Conservation (phyloP, 2,329 filamentous ascomycete species). For the Aurifilum marmelostoma region DNA sequence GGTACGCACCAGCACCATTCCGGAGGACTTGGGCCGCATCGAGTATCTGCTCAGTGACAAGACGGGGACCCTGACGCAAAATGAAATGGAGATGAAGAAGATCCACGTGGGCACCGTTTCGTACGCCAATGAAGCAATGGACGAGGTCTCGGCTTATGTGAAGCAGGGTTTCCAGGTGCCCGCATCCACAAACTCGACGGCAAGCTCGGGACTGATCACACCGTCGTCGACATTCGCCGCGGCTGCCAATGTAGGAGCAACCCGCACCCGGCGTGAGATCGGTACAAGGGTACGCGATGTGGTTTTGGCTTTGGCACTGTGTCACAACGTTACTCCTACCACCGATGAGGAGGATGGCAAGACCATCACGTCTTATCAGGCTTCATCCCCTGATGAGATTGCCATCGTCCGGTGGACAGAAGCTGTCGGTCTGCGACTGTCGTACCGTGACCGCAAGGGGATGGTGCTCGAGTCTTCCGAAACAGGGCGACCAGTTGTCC, state of each 20-base stretch:
- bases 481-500: slow-evolving; percentile 74
- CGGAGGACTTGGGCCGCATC: slow-evolving; percentile 91
- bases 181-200: slow-evolving; percentile 47
- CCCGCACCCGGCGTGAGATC: slow-evolving; percentile 88
- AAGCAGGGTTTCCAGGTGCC: slow-evolving; percentile 75
- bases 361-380: slow-evolving; percentile 84
- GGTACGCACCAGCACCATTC: slow-evolving; percentile 95
- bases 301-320: slow-evolving; percentile 87
- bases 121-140: slow-evolving; percentile 98
- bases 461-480: slow-evolving; percentile 82
- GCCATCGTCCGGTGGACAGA: slow-evolving; percentile 97
- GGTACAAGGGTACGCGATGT: slow-evolving; percentile 91
- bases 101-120: slow-evolving; percentile 98
- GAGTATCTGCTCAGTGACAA: slow-evolving; percentile 97
- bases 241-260: slow-evolving; percentile 65
- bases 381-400: slow-evolving; percentile 96
- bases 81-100: slow-evolving; percentile 99
- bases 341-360: slow-evolving; percentile 81
- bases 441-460: slow-evolving; percentile 82
- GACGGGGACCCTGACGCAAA: slow-evolving; percentile 96
- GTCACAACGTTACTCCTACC: slow-evolving; percentile 95
- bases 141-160: slow-evolving; percentile 87
- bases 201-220: slow-evolving; percentile 65
- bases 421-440: slow-evolving; percentile 81
- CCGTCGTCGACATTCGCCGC: slow-evolving; percentile 72